Conservation (phyloP, 2,329 filamentous ascomycete genomes). For the Pleomassaria siparia region DNA sequence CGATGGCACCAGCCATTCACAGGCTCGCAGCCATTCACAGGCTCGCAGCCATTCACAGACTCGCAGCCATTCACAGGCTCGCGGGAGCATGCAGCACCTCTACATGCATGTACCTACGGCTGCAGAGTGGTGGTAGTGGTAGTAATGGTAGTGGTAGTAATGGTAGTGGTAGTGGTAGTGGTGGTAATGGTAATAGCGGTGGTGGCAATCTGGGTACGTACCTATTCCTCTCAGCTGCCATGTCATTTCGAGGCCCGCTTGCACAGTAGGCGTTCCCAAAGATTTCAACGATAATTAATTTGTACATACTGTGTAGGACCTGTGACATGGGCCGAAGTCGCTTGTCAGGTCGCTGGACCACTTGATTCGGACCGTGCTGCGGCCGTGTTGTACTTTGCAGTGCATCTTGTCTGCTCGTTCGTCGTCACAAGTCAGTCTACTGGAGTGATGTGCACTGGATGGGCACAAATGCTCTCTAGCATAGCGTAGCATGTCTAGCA, state of each 20-base stretch:
- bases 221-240: too few relatives aligned
- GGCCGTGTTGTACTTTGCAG: conserved; percentile 18
- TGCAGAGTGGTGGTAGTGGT: too few relatives aligned
- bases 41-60: conserved; percentile 14
- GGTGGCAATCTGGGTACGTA: not conserved
- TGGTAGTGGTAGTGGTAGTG: not conserved
- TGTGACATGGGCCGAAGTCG: conserved; percentile 28
- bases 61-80: conserved; percentile 13
- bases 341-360: conserved; percentile 29
- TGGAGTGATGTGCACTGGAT: conserved; percentile 19
- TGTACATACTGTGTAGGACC: too few relatives aligned
- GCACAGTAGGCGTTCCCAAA: conserved; percentile 16
- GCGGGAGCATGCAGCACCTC: conserved; percentile 1
- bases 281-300: not conserved
- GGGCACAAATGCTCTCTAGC: too few relatives aligned
- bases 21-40: conserved; percentile 15
- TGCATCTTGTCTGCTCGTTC: conserved; percentile 34
- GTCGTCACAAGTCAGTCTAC: conserved; percentile 17
- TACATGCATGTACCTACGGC: too few relatives aligned
- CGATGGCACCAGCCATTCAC: conserved; percentile 13
- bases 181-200: not conserved
- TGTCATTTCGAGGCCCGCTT: too few relatives aligned
- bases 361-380: conserved; percentile 36
- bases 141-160: not conserved
- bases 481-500: too few relatives aligned